These are phyloP conservation scores for Carallia pectinifolia DNA, from an alignment of 345 rosid genomes.

Conservation along the genomic window DNA sequence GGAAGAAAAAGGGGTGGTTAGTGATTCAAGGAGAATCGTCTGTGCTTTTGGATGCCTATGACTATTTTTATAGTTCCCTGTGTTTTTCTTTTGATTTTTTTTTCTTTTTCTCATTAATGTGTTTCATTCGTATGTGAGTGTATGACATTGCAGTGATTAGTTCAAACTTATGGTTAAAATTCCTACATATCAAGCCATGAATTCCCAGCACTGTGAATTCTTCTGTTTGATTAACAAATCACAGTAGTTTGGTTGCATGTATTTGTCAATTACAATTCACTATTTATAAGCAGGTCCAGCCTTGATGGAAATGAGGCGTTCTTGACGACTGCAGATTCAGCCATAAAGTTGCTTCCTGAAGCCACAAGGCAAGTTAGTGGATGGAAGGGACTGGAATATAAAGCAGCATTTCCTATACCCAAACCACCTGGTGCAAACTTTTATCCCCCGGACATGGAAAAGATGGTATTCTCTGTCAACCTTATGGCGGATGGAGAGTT, in stretches of 20 bases:
- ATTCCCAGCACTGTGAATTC: no score
- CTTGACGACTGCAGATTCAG: conserved; percentile 86
- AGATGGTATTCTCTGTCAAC: conserved; percentile 47
- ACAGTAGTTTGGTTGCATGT: neutral
- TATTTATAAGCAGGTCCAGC: conserved; percentile 61
- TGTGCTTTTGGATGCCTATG: no score
- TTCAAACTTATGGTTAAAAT: no score
- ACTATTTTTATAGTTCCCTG: no score
- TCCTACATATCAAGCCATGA: no score
- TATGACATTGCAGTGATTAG: no score
- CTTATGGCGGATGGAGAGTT: neutral
- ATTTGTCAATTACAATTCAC: conserved; percentile 10
- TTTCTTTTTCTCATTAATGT: no score
- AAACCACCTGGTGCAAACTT: conserved; percentile 94
- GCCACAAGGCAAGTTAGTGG: conserved; percentile 62
- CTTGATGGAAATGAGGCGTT: conserved; percentile 90
- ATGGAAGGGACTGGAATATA: conserved; percentile 93
- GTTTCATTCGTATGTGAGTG: no score
- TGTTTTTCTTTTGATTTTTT: no score
- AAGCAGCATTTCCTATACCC: conserved; percentile 69
- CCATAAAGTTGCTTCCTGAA: conserved; percentile 62
- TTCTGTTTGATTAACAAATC: no score
- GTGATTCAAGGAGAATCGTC: no score
- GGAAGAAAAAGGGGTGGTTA: no score
- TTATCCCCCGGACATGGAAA: conserved; percentile 96